A percentile compares a stretch with the other conserved stretches of the same genome.
phyloP scores from a whole-genome alignment of 2,329 filamentous ascomycete genomes.

The Eurotiales sp. region DNA sequence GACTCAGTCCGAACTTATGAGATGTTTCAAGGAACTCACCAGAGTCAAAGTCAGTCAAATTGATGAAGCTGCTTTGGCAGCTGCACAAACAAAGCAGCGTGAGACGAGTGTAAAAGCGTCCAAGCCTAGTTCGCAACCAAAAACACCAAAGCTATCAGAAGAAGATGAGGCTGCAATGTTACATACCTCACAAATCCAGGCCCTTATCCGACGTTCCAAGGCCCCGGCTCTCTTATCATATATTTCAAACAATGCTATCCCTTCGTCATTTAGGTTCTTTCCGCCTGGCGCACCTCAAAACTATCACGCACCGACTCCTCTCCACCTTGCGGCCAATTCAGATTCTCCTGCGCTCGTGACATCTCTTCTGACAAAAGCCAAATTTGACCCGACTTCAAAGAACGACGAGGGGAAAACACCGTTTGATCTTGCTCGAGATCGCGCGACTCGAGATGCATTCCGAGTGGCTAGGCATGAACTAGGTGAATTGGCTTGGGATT shows the following conservation, averaged over 20 bases:
- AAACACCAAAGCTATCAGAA: conserved; percentile 64
- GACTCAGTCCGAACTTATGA: conserved; percentile 91
- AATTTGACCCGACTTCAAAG: conserved; percentile 66
- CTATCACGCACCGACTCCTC: conserved; percentile 74
- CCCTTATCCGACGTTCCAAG: conserved; percentile 83
- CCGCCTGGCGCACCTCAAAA: conserved; percentile 64
- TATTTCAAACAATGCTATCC: conserved; percentile 69
- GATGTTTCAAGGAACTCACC: conserved; percentile 89
- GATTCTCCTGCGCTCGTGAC: conserved; percentile 74
- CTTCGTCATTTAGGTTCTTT: conserved; percentile 69
- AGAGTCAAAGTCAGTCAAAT: conserved; percentile 80
- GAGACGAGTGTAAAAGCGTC: conserved; percentile 33
- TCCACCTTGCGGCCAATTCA: conserved; percentile 80
- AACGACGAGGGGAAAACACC: conserved; percentile 78
- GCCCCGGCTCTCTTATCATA: conserved; percentile 83
- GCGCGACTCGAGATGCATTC: conserved; percentile 84
- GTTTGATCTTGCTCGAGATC: conserved; percentile 83
- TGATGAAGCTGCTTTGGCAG: conserved; percentile 60
- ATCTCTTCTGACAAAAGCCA: conserved; percentile 70
- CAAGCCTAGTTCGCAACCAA: conserved; percentile 29
- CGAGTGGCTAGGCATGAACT: conserved; percentile 79
- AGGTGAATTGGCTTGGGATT: conserved; percentile 72
- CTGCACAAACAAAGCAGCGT: conserved; percentile 45
- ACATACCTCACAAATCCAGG: conserved; percentile 85
- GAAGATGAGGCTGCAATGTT: conserved; percentile 78